Evolutionary conservation across 2,329 filamentous ascomycete genomes (phyloP).

Genomic region (Ophiosphaerella herpotricha): DNA sequence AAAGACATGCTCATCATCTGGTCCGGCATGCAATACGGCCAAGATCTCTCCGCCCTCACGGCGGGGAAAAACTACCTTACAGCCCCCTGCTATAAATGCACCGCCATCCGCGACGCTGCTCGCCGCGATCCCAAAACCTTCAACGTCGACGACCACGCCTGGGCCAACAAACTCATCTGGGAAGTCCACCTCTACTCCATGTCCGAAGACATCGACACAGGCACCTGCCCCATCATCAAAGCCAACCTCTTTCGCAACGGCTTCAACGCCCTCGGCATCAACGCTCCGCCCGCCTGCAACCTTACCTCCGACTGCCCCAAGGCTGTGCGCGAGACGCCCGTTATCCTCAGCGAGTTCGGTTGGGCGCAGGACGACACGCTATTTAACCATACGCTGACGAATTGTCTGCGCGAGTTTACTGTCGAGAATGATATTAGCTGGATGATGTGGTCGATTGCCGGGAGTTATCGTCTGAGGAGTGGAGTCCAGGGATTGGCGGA

Average conservation of each 20-base stretch:
- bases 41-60: slow-evolving; percentile 54
- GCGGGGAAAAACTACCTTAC: slow-evolving; percentile 46
- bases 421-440: slow-evolving; percentile 53
- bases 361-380: slow-evolving; percentile 45
- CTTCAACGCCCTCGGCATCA: slow-evolving; percentile 53
- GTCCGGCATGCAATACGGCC: slow-evolving; percentile 59
- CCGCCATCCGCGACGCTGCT: slow-evolving; percentile 48
- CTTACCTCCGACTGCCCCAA: slow-evolving; percentile 40
- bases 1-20: slow-evolving; percentile 59
- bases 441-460: slow-evolving; percentile 57
- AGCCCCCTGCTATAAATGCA: slow-evolving; percentile 48
- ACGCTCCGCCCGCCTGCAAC: slow-evolving; percentile 42
- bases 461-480: slow-evolving; percentile 53
- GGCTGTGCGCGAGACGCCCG: slow-evolving; percentile 42
- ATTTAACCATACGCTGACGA: slow-evolving; percentile 53
- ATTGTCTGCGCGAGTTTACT: slow-evolving; percentile 54
- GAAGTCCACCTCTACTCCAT: slow-evolving; percentile 63
- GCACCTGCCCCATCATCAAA: slow-evolving; percentile 54
- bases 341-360: slow-evolving; percentile 47
- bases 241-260: slow-evolving; percentile 56
- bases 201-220: slow-evolving; percentile 48
- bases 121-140: slow-evolving; percentile 53
- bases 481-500: slow-evolving; percentile 54
- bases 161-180: slow-evolving; percentile 63
- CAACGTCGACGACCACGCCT: slow-evolving; percentile 52